A percentile compares a stretch with the other conserved stretches of the same genome.
phyloP scores from a whole-genome alignment of 352 stramenopile species.

The Phytophthora fragariae region DNA sequence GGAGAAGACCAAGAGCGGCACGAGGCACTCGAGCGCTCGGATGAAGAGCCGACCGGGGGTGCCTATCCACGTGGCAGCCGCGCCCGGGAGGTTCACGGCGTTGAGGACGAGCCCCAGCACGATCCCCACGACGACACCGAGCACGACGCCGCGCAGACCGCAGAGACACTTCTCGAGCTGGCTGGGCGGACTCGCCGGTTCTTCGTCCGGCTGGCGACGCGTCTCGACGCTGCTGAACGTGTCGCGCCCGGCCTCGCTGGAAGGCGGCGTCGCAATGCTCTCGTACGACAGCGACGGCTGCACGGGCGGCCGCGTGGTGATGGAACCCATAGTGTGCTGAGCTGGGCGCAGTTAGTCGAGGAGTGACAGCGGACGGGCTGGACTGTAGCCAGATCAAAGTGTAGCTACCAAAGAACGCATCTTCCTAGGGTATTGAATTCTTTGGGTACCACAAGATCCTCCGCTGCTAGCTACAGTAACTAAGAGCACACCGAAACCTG shows the following conservation, averaged over 20 bases:
- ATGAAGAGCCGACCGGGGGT: slow-evolving; percentile 56
- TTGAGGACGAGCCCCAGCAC: slow-evolving; percentile 34
- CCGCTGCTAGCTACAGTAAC: no score
- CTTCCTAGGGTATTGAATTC: no score
- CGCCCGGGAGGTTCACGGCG: slow-evolving; percentile 22
- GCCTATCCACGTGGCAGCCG: slow-evolving; percentile 46
- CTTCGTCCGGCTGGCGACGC: slow-evolving; percentile 24
- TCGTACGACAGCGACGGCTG: slow-evolving; percentile 29
- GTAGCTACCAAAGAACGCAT: slow-evolving; percentile 21
- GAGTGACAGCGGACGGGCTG: slow-evolving; percentile 1
- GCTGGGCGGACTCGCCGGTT: slow-evolving; percentile 10
- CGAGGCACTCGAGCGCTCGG: slow-evolving; percentile 54
- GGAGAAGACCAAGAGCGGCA: slow-evolving; percentile 55
- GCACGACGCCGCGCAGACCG: slow-evolving; percentile 43
- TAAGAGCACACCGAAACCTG: not conserved
- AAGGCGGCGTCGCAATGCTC: slow-evolving; percentile 30
- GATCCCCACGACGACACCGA: slow-evolving; percentile 31
- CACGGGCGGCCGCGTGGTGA: slow-evolving; percentile 12
- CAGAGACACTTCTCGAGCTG: slow-evolving; percentile 36
- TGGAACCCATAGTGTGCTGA: slow-evolving; percentile 11
- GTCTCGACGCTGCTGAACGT: slow-evolving; percentile 29
- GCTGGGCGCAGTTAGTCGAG: not conserved
- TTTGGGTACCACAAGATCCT: no score
- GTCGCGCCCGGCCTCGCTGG: slow-evolving; percentile 21
- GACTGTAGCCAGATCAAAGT: no score